Evolutionary conservation across 768 basidiomycete genomes (phyloP).

Genomic region (Suillus decipiens): DNA sequence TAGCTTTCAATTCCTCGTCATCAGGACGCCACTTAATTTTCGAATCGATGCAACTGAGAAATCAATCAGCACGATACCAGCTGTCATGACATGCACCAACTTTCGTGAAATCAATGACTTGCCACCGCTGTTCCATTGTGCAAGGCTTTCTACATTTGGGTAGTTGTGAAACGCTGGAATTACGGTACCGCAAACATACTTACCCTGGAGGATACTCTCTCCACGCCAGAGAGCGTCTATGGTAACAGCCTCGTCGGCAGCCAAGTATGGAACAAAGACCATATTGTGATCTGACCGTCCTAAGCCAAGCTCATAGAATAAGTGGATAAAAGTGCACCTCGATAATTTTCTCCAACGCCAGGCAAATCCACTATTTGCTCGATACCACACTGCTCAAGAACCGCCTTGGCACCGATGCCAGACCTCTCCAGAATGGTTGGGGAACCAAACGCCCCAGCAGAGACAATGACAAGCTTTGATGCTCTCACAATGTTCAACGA

Average conservation of each 20-base stretch:
- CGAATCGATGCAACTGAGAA: conserved; percentile 49
- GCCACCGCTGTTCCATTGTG: too few species aligned
- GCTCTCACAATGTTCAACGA: conserved; percentile 34
- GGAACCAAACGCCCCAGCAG: conserved; percentile 56
- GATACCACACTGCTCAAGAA: neutral
- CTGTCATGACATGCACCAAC: conserved; percentile 8
- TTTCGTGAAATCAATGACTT: too few species aligned
- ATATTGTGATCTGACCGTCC: too few species aligned
- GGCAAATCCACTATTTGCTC: neutral
- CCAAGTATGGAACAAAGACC: too few species aligned
- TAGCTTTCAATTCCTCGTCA: conserved; percentile 46
- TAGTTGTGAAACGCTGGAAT: too few species aligned
- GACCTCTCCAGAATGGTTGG: conserved; percentile 60
- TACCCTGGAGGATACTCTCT: too few species aligned
- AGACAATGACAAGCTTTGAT: conserved; percentile 48
- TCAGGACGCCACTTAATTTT: too few species aligned
- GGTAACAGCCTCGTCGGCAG: too few species aligned
- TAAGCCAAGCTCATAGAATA: neutral
- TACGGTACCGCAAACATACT: too few species aligned
- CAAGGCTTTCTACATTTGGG: too few species aligned
- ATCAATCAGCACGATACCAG: neutral
- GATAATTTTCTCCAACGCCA: neutral
- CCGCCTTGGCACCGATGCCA: conserved; percentile 33
- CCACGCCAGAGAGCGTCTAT: too few species aligned
- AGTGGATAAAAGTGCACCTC: conserved; percentile 18